These are phyloP conservation scores for Haematococcus sp. DNA, from an alignment of 139 green algal species.

Conservation along the genomic window DNA sequence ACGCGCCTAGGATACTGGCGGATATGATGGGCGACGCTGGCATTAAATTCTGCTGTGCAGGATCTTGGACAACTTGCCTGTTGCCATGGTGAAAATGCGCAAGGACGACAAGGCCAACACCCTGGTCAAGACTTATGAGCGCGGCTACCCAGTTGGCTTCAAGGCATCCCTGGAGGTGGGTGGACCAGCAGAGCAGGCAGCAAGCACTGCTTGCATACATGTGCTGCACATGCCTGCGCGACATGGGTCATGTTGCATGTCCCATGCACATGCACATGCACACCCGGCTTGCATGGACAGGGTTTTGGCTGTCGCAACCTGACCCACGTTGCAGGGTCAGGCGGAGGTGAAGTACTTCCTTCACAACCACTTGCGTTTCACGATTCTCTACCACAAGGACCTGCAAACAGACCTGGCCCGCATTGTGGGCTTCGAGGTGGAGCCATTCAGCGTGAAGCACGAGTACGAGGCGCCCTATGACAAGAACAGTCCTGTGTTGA, in stretches of 20 bases:
- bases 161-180: conserved; percentile 57
- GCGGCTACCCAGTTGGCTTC: conserved; percentile 93
- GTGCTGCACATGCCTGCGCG: not conserved
- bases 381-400: conserved; percentile 95
- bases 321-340: conserved; percentile 39
- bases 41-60: conserved; percentile 32
- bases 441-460: conserved; percentile 91
- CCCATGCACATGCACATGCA: not conserved
- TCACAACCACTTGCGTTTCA: conserved; percentile 98
- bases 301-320: not conserved
- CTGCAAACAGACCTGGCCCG: conserved; percentile 70
- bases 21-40: no score
- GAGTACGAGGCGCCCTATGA: conserved; percentile 81
- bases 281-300: not conserved
- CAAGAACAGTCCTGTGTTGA: conserved; percentile 59
- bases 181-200: not conserved
- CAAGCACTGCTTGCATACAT: not conserved
- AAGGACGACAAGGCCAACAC: conserved; percentile 67
- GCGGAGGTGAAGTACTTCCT: conserved; percentile 78
- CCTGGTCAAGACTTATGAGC: conserved; percentile 90
- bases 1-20: no score
- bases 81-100: conserved; percentile 87
- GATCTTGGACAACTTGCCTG: conserved; percentile 99
- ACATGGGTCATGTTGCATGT: conserved; percentile 1
- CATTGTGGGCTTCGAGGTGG: conserved; percentile 98